Base-by-base conservation (phyloP, 176 grass and related monocot species). In the Zoysia pacifica region DNA sequence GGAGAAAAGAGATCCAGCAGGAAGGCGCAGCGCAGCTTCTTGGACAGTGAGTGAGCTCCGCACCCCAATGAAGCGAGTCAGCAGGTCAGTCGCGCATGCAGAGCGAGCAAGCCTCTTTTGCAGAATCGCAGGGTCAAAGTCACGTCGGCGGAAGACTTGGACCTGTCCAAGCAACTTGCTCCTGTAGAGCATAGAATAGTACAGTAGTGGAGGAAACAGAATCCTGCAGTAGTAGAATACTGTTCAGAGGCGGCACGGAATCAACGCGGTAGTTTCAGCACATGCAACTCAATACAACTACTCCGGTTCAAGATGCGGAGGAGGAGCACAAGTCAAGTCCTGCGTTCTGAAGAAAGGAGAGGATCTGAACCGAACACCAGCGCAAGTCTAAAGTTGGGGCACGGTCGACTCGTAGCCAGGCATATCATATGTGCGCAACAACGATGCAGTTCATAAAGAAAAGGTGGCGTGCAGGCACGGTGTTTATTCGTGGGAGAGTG, bases 111-210 rank as follows among this genome's bases (percentile, higher is more conserved):
- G 5, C 78, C 5, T 53, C 60, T 16, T 60, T 19, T 62, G 42
- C 74, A 38, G 67, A 28, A 28, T 28, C 28, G 28, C 28, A 28
- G 0, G 36, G 67, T 87, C 86, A 78, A 83, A 78, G 60, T 87
- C 80, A 78, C 5, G 80, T 41, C 49, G 43, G 52, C 42, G 42
- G 50, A 39, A 72, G 86, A 83, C 86, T 83, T 87, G 41, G 75
- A 85, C 59, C 53, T 9, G 16, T 49, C n/a, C 55, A 35, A 46
- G 13, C 78, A 62, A 80, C 36, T 47, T 58, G 73, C 59, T 36
- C 40, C 16, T 18, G 28, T 28, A 28, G 28, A 28, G 28, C 28
- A 28, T 28, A 28, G 28, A 19, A 46, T 10, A 19, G 7, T 6
- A 7, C n/a, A 60, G 28, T 28, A 28, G 28, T 18, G 5, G 18